These are phyloP conservation scores for Nicotiana tabacum DNA, from an alignment of 257 asterid species.

Conservation along the genomic window DNA sequence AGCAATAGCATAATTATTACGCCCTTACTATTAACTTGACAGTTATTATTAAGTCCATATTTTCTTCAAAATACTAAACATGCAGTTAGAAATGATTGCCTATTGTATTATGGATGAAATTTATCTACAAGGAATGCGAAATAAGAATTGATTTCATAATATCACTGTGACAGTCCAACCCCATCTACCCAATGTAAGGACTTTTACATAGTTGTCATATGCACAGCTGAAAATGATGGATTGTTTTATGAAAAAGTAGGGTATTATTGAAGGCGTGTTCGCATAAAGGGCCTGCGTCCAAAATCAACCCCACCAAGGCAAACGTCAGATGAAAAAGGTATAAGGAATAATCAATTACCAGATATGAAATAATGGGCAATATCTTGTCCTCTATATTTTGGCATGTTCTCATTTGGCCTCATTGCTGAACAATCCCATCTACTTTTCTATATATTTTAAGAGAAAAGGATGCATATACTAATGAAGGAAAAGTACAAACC, in stretches of 20 bases:
- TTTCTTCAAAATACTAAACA: too few species aligned
- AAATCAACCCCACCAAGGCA: conserved; percentile 11
- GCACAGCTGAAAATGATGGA: not conserved
- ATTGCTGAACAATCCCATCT: not conserved
- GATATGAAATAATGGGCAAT: conserved; percentile 15
- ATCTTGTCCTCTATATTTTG: conserved; percentile 17
- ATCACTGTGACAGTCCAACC: not conserved
- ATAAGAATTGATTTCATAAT: not conserved
- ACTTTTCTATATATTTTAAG: not conserved
- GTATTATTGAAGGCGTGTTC: conserved; percentile 5
- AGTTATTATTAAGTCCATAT: too few species aligned
- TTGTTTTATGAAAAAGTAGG: not conserved
- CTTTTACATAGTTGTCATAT: not conserved
- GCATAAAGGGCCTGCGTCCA: not conserved
- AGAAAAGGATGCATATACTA: not conserved
- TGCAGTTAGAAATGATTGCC: not conserved
- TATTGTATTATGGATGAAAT: not conserved
- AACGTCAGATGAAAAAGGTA: conserved; percentile 12
- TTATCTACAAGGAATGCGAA: fast-evolving
- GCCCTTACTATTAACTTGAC: too few species aligned
- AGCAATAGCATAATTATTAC: too few species aligned
- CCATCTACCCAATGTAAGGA: not conserved
- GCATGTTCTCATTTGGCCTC: conserved; percentile 9
- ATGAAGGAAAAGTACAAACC: not conserved
- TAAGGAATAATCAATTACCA: conserved; percentile 10